phyloP scores from a whole-genome alignment of 1,284 basidiomycete species.

The Rhizoctonia solani region DNA sequence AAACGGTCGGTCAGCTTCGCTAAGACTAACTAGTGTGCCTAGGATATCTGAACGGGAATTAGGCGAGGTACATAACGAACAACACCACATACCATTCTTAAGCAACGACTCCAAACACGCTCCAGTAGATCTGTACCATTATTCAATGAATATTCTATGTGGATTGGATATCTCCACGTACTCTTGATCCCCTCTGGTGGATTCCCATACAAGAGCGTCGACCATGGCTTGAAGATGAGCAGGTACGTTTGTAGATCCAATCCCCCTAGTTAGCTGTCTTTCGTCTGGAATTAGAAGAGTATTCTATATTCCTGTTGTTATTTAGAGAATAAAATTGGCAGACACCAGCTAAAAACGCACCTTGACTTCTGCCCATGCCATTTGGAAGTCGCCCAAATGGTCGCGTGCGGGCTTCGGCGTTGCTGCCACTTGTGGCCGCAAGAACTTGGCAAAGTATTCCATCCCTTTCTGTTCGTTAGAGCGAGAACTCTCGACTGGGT shows the following conservation, averaged over 20 bases:
- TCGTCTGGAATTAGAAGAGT: conserved; percentile 80
- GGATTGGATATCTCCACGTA: conserved; percentile 50
- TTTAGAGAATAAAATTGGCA: conserved; percentile 12
- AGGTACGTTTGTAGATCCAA: conserved; percentile 81
- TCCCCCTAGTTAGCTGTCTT: conserved; percentile 77
- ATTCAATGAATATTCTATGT: conserved; percentile 27
- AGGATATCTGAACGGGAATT: too few species aligned
- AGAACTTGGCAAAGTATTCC: conserved; percentile 85
- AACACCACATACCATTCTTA: conserved; percentile 68
- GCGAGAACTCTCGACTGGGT: too few species aligned
- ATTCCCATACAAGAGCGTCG: conserved; percentile 85
- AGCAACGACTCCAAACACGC: conserved; percentile 89
- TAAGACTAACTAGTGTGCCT: conserved; percentile 80
- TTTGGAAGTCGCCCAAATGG: conserved; percentile 68
- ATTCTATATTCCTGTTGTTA: conserved; percentile 52
- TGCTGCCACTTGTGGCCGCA: conserved; percentile 58
- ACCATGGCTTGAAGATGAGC: conserved; percentile 79
- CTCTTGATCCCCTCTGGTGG: conserved; percentile 81
- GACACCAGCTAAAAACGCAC: conserved; percentile 47
- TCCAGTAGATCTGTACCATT: conserved; percentile 68
- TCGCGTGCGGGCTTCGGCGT: conserved; percentile 61
- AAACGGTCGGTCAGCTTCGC: conserved; percentile 78
- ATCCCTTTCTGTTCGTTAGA: too few species aligned
- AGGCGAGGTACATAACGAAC: conserved; percentile 47
- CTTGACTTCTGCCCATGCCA: conserved; percentile 72